These are phyloP conservation scores for Penicillium canescens DNA, from an alignment of 495 filamentous ascomycete genomes.

Conservation along the genomic window DNA sequence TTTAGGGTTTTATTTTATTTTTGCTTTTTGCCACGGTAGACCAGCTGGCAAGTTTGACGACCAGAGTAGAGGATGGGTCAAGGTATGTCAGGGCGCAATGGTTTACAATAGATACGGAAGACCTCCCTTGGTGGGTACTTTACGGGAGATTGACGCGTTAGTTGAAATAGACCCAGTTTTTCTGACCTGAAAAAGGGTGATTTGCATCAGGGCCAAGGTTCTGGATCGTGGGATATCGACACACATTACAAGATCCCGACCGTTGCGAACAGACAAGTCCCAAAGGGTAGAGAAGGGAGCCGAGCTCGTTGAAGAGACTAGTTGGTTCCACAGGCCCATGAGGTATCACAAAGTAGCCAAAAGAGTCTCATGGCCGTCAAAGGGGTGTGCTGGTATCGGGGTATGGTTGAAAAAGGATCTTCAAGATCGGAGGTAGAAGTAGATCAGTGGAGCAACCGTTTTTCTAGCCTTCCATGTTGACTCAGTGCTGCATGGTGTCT, in stretches of 20 bases:
- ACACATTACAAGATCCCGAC: background rate
- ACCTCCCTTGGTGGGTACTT: constrained; percentile 10
- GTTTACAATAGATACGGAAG: background rate
- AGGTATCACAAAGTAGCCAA: constrained; percentile 25
- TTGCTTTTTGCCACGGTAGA: constrained; percentile 28
- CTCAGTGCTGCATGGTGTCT: background rate
- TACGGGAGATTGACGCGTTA: constrained; percentile 9
- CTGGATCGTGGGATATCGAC: constrained; percentile 17
- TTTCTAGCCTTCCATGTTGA: constrained; percentile 1
- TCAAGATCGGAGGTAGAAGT: constrained; percentile 1
- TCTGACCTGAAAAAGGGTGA: background rate
- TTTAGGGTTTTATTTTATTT: constrained; percentile 13
- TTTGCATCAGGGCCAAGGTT: constrained; percentile 15
- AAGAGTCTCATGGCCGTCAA: background rate
- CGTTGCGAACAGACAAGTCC: constrained; percentile 12
- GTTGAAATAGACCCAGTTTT: background rate
- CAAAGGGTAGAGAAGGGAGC: constrained; percentile 5
- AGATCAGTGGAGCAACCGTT: constrained; percentile 12
- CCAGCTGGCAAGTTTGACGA: constrained; percentile 15
- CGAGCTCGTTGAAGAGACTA: constrained; percentile 24
- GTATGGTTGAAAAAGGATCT: constrained; percentile 2
- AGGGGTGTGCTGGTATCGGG: background rate
- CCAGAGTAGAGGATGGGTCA: constrained; percentile 1
- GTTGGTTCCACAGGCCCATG: constrained; percentile 23
- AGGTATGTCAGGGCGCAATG: background rate